A percentile compares a stretch with the other conserved stretches of the same genome.
phyloP scores from a whole-genome alignment of 2,329 filamentous ascomycete genomes.

The Cladosporium sp. region DNA sequence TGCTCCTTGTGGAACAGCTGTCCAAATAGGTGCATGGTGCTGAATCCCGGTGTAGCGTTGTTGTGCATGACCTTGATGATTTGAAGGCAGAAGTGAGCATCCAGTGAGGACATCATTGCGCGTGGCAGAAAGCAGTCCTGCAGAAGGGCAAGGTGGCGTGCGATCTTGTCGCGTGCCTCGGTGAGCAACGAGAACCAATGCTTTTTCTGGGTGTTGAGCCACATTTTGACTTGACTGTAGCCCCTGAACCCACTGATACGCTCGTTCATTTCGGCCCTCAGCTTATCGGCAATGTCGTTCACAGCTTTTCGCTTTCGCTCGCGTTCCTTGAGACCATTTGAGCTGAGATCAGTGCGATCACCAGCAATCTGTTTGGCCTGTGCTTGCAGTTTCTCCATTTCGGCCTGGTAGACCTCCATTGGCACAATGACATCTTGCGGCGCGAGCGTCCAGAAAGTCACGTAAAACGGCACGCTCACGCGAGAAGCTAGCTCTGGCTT shows the following conservation, averaged over 20 bases:
- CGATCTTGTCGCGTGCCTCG: conserved; percentile 44
- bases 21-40: conserved; percentile 77
- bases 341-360: conserved; percentile 69
- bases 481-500: conserved; percentile 62
- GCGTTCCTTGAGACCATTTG: conserved; percentile 61
- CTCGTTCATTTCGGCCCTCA: conserved; percentile 69
- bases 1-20: conserved; percentile 80
- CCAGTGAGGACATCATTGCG: conserved; percentile 74
- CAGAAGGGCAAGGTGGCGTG: conserved; percentile 70
- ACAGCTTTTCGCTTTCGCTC: conserved; percentile 67
- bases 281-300: conserved; percentile 62
- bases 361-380: conserved; percentile 64
- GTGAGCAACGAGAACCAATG: conserved; percentile 68
- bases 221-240: conserved; percentile 62
- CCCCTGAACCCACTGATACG: conserved; percentile 53
- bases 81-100: conserved; percentile 83
- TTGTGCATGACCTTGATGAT: conserved; percentile 86
- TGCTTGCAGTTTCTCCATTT: conserved; percentile 64
- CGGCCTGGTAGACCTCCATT: conserved; percentile 70
- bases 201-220: conserved; percentile 71
- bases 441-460: conserved; percentile 88
- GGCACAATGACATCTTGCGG: conserved; percentile 77
- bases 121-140: conserved; percentile 93
- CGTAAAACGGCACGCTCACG: conserved; percentile 77
- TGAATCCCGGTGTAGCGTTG: conserved; percentile 79